Percentiles rank a stretch among this genome's conserved stretches.
These are phyloP conservation scores for Clohesyomyces aquaticus DNA, from an alignment of 495 filamentous ascomycete species.

Conservation along the genomic window DNA sequence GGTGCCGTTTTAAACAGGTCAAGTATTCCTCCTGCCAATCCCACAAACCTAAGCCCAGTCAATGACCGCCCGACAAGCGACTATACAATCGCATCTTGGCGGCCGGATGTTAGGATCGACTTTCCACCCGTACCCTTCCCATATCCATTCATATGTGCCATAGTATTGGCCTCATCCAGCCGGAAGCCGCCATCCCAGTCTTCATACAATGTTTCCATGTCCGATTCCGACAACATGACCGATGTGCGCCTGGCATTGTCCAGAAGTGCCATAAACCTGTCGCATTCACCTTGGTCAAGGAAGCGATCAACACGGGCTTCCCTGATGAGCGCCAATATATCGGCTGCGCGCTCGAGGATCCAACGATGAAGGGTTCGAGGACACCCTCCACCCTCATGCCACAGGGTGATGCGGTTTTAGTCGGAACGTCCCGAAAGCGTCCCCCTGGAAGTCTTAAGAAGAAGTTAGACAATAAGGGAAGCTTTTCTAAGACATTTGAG, in stretches of 20 bases:
- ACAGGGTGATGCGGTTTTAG: background rate
- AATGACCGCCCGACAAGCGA: no score
- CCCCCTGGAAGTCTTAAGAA: constrained; percentile 1
- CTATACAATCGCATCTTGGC: no score
- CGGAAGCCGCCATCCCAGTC: constrained; percentile 13
- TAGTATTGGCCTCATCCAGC: no score
- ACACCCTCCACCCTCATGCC: constrained; percentile 8
- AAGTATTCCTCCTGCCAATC: no score
- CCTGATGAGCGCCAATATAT: background rate
- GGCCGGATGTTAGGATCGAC: no score
- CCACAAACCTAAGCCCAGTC: no score
- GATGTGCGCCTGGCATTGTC: background rate
- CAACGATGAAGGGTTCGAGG: constrained; percentile 14
- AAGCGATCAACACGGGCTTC: background rate
- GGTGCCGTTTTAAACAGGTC: no score
- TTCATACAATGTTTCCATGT: constrained; percentile 10
- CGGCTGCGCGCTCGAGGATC: constrained; percentile 22
- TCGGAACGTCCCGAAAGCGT: background rate
- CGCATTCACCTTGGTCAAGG: constrained; percentile 16
- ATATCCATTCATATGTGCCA: no score
- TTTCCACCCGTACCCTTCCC: no score
- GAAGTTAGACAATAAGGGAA: constrained; percentile 9
- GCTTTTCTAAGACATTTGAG: constrained; percentile 16
- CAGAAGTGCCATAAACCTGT: constrained; percentile 9
- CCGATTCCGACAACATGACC: background rate